phyloP scores from a whole-genome alignment of 441 rosid genomes.

The Arabidopsis hybrid region DNA sequence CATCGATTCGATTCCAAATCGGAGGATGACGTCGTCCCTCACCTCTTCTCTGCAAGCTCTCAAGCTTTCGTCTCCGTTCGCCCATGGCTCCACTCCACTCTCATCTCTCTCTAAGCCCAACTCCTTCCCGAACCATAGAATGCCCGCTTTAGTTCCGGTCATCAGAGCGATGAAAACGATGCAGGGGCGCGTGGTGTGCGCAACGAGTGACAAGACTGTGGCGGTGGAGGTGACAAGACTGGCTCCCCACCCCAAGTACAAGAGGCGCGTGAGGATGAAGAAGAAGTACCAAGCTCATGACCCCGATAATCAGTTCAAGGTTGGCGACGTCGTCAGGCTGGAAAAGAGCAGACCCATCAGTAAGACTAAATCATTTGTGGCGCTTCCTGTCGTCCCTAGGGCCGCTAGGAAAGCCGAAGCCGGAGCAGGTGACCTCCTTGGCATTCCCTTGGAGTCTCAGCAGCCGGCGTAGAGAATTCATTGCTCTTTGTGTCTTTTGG shows the following conservation, averaged over 20 bases:
- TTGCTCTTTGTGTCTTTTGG: constrained; percentile 26
- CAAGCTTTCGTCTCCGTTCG: constrained; percentile 58
- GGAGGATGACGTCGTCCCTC: constrained; percentile 46
- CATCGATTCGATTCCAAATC: constrained; percentile 7
- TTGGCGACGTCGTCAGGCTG: constrained; percentile 80
- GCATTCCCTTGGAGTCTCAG: constrained; percentile 72
- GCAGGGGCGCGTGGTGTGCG: constrained; percentile 85
- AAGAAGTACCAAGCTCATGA: constrained; percentile 94
- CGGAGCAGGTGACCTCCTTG: constrained; percentile 58
- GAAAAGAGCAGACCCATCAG: constrained; percentile 77
- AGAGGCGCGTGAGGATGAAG: constrained; percentile 84
- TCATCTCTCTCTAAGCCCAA: constrained; percentile 46
- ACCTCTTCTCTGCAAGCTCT: constrained; percentile 61
- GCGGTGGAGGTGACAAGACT: constrained; percentile 78
- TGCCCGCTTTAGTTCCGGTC: constrained; percentile 48
- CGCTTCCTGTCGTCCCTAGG: constrained; percentile 55
- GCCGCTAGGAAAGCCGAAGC: constrained; percentile 38
- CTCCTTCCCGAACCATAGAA: constrained; percentile 30
- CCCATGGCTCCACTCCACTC: constrained; percentile 59
- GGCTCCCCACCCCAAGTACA: constrained; percentile 86
- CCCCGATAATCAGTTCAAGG: constrained; percentile 76
- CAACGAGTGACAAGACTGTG: constrained; percentile 84
- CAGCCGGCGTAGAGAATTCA: constrained; percentile 40
- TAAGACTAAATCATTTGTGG: constrained; percentile 77
- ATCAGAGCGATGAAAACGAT: constrained; percentile 76